A percentile compares a stretch with the other conserved stretches of the same genome.
phyloP scores from a whole-genome alignment of 345 rosid genomes.

The Euphorbia tirucalli region DNA sequence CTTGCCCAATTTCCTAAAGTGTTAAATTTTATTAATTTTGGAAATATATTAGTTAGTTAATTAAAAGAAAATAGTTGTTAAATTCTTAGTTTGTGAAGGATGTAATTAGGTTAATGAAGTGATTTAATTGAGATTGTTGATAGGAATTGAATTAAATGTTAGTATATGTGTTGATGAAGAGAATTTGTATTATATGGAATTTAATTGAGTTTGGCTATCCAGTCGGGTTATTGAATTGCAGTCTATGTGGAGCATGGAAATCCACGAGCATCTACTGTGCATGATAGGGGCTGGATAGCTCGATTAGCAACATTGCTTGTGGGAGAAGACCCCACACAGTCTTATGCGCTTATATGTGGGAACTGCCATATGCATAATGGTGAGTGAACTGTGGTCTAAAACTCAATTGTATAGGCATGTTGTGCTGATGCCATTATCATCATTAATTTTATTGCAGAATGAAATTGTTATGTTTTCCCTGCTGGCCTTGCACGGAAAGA shows the following conservation, averaged over 20 bases:
- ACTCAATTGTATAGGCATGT: constrained; percentile 51
- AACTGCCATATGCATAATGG: constrained; percentile 95
- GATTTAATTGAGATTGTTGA: no score
- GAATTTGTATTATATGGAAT: no score
- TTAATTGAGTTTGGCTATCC: no score
- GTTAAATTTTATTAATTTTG: no score
- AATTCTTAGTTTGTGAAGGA: no score
- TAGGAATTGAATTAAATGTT: no score
- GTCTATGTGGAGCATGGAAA: constrained; percentile 60
- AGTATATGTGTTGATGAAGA: no score
- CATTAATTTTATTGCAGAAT: background rate
- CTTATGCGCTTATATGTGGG: constrained; percentile 91
- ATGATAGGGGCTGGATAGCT: constrained; percentile 82
- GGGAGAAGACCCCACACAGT: constrained; percentile 91
- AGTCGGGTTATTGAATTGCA: no score
- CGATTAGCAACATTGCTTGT: constrained; percentile 88
- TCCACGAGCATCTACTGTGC: constrained; percentile 48
- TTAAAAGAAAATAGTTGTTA: no score
- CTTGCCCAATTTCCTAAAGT: no score
- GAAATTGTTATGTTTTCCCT: background rate
- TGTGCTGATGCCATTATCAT: background rate
- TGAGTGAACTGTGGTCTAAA: constrained; percentile 25
- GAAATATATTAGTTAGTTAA: no score
- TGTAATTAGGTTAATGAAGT: no score
- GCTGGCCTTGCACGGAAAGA: constrained; percentile 86